Percentiles rank a stretch among this genome's conserved stretches.
Conservation (phyloP, 1,284 basidiomycete species). For the Tranzscheliella williamsii region DNA sequence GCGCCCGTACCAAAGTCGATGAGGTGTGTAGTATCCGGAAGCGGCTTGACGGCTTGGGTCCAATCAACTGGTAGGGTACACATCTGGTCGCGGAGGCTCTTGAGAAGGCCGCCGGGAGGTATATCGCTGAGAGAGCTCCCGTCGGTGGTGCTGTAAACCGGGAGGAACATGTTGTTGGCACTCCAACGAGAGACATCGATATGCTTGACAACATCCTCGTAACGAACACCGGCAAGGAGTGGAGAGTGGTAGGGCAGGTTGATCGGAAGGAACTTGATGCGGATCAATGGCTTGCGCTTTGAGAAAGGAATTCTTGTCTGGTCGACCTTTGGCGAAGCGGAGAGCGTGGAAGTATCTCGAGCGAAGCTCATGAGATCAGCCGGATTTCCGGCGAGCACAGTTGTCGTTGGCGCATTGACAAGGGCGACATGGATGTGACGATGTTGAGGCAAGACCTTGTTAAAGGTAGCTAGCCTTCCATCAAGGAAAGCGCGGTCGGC, state of each 20-base stretch:
- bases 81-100: slow-evolving; percentile 69
- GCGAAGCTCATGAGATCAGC: slow-evolving; percentile 92
- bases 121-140: slow-evolving; percentile 43
- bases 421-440: slow-evolving; percentile 83
- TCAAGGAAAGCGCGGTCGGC: slow-evolving; percentile 73
- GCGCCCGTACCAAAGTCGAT: slow-evolving; percentile 94
- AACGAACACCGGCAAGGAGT: slow-evolving; percentile 77
- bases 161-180: slow-evolving; percentile 73
- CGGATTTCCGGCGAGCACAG: slow-evolving; percentile 90
- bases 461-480: slow-evolving; percentile 82
- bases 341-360: slow-evolving; percentile 82
- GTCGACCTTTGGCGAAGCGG: slow-evolving; percentile 82
- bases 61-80: slow-evolving; percentile 91
- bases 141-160: slow-evolving; percentile 85
- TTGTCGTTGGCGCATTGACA: slow-evolving; percentile 85
- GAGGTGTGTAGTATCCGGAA: slow-evolving; percentile 81
- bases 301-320: slow-evolving; percentile 92
- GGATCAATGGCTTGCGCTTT: slow-evolving; percentile 92
- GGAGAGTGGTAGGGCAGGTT: slow-evolving; percentile 92
- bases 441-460: slow-evolving; percentile 77
- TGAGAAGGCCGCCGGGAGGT: slow-evolving; percentile 33
- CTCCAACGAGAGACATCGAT: slow-evolving; percentile 71
- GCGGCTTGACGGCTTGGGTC: slow-evolving; percentile 82
- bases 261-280: slow-evolving; percentile 88
- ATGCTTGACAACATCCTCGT: slow-evolving; percentile 76